These are phyloP conservation scores for Vitis rupestris DNA, from an alignment of 164 flowering plant species.

Conservation along the genomic window DNA sequence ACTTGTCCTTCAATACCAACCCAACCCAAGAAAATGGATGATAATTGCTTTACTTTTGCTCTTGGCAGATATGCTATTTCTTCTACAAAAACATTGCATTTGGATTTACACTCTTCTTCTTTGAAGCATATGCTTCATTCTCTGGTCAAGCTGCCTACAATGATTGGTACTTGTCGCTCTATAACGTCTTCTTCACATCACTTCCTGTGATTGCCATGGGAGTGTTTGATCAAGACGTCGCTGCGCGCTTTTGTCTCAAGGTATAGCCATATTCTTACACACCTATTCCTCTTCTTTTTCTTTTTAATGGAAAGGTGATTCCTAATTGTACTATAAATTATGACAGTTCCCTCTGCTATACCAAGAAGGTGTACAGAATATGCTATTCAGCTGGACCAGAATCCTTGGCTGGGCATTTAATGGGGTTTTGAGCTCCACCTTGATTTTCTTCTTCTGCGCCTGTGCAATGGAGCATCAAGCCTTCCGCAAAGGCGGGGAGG, in stretches of 20 bases:
- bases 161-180: slow-evolving; percentile 52
- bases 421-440: slow-evolving; percentile 32
- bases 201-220: slow-evolving; percentile 63
- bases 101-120: slow-evolving; percentile 60
- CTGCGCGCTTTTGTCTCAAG: slow-evolving; percentile 46
- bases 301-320: background rate
- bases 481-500: slow-evolving; percentile 45
- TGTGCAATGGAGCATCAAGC: slow-evolving; percentile 37
- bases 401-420: slow-evolving; percentile 51
- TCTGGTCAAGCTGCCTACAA: slow-evolving; percentile 54
- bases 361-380: slow-evolving; percentile 58
- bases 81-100: slow-evolving; percentile 62
- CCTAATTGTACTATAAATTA: background rate
- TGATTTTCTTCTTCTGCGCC: slow-evolving; percentile 46
- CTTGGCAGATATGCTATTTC: slow-evolving; percentile 55
- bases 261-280: slow-evolving; percentile 17
- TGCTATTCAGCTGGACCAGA: slow-evolving; percentile 50
- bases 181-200: slow-evolving; percentile 62
- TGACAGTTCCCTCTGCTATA: slow-evolving; percentile 56
- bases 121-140: slow-evolving; percentile 50
- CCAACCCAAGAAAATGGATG: background rate
- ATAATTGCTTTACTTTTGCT: background rate
- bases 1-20: background rate
- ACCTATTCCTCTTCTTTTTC: background rate
- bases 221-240: slow-evolving; percentile 61